These are phyloP conservation scores for Aspergillus transmontanensis DNA, from an alignment of 2,329 filamentous ascomycete genomes.

Conservation along the genomic window DNA sequence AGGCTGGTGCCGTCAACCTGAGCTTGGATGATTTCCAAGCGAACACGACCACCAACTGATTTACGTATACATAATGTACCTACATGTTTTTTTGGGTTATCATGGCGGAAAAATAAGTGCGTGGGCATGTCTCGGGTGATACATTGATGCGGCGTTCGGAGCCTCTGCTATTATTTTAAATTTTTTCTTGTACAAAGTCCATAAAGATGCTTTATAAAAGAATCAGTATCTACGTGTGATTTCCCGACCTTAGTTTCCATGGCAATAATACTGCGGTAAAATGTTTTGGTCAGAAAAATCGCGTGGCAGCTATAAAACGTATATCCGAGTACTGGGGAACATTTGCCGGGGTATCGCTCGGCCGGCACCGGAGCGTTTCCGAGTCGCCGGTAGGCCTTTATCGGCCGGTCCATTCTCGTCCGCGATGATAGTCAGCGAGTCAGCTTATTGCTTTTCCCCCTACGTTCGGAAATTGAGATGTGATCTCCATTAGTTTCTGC, in stretches of 20 bases:
- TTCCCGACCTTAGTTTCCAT: not conserved
- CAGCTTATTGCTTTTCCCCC: slow-evolving; percentile 3
- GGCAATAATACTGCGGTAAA: not conserved
- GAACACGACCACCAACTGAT: slow-evolving; percentile 14
- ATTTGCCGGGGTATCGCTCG: slow-evolving; percentile 4
- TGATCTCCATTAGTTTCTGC: not conserved
- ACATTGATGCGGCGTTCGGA: slow-evolving; percentile 11
- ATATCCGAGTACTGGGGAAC: not conserved
- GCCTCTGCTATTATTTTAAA: not conserved
- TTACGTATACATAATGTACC: slow-evolving; percentile 12
- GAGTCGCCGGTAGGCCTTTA: slow-evolving; percentile 17
- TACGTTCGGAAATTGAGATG: slow-evolving; percentile 1
- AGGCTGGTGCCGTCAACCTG: slow-evolving; percentile 89
- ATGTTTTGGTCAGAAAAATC: not conserved
- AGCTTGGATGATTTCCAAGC: slow-evolving; percentile 82
- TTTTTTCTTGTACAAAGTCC: not conserved
- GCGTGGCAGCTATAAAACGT: not conserved
- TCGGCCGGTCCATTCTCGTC: slow-evolving; percentile 27
- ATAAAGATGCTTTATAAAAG: not conserved
- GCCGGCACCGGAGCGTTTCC: slow-evolving; percentile 35
- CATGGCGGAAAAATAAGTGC: not conserved
- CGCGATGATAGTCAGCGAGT: slow-evolving; percentile 14
- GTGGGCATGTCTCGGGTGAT: not conserved
- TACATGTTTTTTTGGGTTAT: not conserved
- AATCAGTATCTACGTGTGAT: not conserved